Percentiles rank a stretch among this genome's conserved stretches.
Conservation (phyloP, 768 basidiomycete genomes). For the Hysterangium stoloniferum region DNA sequence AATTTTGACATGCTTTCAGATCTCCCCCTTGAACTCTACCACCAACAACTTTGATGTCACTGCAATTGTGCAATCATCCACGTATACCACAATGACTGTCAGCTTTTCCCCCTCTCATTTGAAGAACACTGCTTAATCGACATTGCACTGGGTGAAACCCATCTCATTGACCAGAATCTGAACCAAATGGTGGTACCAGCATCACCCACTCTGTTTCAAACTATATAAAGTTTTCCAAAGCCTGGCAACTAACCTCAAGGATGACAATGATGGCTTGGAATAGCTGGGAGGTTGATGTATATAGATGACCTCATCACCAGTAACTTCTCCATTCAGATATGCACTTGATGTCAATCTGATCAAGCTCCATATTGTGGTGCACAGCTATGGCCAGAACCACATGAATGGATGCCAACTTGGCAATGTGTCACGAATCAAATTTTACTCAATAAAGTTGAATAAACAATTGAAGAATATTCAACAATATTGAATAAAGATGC, state of each 20-base stretch:
- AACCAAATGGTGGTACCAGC: slow-evolving; percentile 11
- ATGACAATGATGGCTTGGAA: not conserved
- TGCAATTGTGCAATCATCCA: slow-evolving; percentile 16
- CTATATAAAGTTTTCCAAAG: slow-evolving; percentile 11
- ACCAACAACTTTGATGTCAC: slow-evolving; percentile 2
- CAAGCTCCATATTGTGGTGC: slow-evolving; percentile 8
- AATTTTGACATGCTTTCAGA: slow-evolving; percentile 19
- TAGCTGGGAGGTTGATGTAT: slow-evolving; percentile 34
- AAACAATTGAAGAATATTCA: no score
- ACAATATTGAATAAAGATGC: no score
- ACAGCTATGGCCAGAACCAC: slow-evolving; percentile 7
- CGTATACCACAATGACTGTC: slow-evolving; percentile 16
- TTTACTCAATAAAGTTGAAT: no score
- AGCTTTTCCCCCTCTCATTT: not conserved
- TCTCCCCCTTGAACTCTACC: slow-evolving; percentile 8
- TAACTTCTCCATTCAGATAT: slow-evolving; percentile 23
- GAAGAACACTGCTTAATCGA: slow-evolving; percentile 20
- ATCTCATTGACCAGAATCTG: slow-evolving; percentile 12
- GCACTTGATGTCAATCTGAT: slow-evolving; percentile 15
- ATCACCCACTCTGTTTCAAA: slow-evolving; percentile 12
- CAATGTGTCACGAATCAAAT: no score
- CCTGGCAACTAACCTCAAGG: not conserved
- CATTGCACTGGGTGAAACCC: slow-evolving; percentile 7
- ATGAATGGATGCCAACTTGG: slow-evolving; percentile 11
- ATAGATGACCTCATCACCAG: slow-evolving; percentile 28